phyloP scores from a whole-genome alignment of 202 grass and related monocot genomes.

The Elaeis oleifera region DNA sequence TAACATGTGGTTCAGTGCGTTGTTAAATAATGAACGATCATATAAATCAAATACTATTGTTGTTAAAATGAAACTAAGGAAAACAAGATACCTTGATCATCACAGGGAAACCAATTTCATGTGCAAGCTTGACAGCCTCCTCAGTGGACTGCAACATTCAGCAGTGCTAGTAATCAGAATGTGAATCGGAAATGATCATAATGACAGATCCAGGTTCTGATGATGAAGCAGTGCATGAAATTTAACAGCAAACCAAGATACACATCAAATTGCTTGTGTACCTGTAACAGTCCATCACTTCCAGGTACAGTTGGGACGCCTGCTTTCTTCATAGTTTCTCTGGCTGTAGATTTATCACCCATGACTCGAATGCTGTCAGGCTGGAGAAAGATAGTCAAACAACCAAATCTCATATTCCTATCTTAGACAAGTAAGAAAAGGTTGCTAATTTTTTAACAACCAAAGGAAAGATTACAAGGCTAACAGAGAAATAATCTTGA shows the following conservation, averaged over 20 bases:
- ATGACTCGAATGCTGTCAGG: constrained; percentile 44
- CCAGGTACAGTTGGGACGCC: constrained; percentile 49
- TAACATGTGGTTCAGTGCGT: too few species aligned
- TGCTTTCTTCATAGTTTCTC: constrained; percentile 51
- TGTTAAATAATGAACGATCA: too few species aligned
- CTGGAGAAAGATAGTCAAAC: constrained; percentile 10
- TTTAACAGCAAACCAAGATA: too few species aligned
- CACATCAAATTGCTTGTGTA: constrained; percentile 11
- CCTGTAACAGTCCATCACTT: constrained; percentile 44
- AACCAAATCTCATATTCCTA: too few species aligned
- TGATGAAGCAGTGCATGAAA: too few species aligned
- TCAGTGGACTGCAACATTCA: constrained; percentile 40
- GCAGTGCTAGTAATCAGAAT: background rate
- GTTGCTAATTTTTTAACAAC: too few species aligned
- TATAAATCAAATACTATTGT: too few species aligned
- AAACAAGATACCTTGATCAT: constrained; percentile 42
- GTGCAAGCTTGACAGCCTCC: constrained; percentile 35
- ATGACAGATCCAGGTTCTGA: too few species aligned
- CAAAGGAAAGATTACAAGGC: too few species aligned
- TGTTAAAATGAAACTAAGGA: too few species aligned
- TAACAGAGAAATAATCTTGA: too few species aligned
- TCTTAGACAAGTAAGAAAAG: too few species aligned
- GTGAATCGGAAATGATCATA: constrained; percentile 2
- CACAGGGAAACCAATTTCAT: constrained; percentile 43
- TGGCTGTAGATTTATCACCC: constrained; percentile 54